phyloP scores from a whole-genome alignment of 306 rosid species.

The Nissolia schottii region DNA sequence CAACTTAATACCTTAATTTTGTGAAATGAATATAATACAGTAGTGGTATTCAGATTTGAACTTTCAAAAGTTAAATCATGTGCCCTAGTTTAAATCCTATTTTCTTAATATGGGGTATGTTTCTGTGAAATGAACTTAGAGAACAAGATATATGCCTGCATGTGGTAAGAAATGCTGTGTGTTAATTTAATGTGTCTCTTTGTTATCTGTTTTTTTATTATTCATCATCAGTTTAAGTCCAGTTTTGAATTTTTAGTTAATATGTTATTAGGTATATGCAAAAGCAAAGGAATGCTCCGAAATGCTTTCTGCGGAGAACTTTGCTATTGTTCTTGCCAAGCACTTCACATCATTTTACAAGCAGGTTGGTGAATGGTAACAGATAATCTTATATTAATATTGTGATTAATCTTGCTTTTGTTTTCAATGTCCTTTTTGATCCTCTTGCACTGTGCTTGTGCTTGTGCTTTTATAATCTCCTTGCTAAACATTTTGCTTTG shows the following conservation, averaged over 20 bases:
- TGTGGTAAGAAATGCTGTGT: not conserved
- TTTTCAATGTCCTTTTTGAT: not conserved
- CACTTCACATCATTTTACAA: conserved; percentile 73
- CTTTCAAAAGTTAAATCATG: not conserved
- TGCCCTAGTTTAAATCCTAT: not conserved
- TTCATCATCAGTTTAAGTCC: not conserved
- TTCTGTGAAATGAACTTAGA: not conserved
- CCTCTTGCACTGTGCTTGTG: not conserved
- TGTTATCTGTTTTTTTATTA: not conserved
- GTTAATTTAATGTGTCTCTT: not conserved
- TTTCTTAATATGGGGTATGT: not conserved
- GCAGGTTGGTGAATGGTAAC: conserved; percentile 50
- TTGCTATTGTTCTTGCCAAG: conserved; percentile 78
- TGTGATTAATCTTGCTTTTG: not conserved
- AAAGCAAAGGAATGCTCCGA: conserved; percentile 84
- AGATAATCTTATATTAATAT: not conserved
- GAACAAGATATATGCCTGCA: not conserved
- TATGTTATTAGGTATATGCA: conserved; percentile 65
- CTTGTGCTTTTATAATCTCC: not conserved
- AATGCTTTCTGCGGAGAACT: conserved; percentile 68
- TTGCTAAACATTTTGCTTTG: not conserved
- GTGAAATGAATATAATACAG: not conserved
- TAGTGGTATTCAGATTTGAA: not conserved
- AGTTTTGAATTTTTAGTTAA: conserved; percentile 7
- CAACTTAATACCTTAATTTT: not conserved